Base-by-base conservation (phyloP, 1,284 basidiomycete genomes). In the Pterulicium gracile region DNA sequence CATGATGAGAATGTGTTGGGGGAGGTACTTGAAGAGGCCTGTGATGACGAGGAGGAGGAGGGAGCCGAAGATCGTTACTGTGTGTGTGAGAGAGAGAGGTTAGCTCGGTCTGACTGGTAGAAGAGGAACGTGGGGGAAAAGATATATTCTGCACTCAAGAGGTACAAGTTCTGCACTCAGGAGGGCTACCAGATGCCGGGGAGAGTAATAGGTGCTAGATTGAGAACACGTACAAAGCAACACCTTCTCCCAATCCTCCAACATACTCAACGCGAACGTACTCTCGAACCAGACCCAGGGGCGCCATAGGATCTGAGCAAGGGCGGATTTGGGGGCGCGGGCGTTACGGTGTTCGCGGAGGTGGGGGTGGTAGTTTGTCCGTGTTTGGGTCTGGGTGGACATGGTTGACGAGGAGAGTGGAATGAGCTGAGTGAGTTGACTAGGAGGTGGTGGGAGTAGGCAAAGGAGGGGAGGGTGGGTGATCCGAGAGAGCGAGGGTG, bases 211-310 rank as follows among this genome's bases (percentile, higher is more conserved):
- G 47, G 46, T 3, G 12, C 22, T n/a, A 21, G 21, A 14, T 48
- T 21, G 40, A 47, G 34, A 3, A 7, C 24, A 65, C 75, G 57
- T 51, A 77, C 75, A 54, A 47, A 70, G 66, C 39, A 77, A 61
- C 44, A 75, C 52, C 57, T 77, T 77, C 65, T 78, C 77, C 77
- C 76, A 79, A 49, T 73, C 69, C 54, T 79, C 75, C 47, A 79
- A 58, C 52, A 75, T 65, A 14, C 67, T 68, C 41, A 77, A 61
- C 15, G 65, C 76, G 51, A 71, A 73, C 0, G 75, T 77, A 2
- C 66, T 62, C 59, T 76, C 74, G 34, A 77, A 57, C 63, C 72
- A 68, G 44, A 77, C 56, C 50, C 69, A 64, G 52, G 63, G 58
- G 21, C 70, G 66, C 74, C 75, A 75, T 45, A 74, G 49, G 53